These are phyloP conservation scores for Entomortierella chlamydospora DNA, from an alignment of 192 early-diverging fungal species.

Conservation along the genomic window DNA sequence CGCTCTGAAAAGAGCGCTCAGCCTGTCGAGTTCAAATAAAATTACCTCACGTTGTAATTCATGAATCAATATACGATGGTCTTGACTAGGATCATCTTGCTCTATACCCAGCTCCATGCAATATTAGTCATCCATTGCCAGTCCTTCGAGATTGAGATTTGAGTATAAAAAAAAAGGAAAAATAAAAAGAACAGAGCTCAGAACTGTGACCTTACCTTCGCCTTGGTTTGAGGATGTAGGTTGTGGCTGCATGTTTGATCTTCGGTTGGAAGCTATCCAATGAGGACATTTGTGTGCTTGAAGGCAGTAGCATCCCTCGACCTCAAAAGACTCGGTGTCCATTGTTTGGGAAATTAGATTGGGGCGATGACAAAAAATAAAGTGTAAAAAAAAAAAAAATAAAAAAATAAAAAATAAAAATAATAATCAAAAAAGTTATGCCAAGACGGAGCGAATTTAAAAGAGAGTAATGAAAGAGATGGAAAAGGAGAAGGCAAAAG, in stretches of 20 bases:
- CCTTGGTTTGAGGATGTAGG: background rate
- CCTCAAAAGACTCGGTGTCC: background rate
- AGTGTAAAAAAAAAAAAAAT: background rate
- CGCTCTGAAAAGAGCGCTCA: too few relatives aligned
- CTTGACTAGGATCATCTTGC: background rate
- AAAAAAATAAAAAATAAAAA: background rate
- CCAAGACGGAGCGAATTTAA: too few relatives aligned
- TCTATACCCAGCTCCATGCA: too few relatives aligned
- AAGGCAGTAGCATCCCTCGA: slow-evolving; percentile 45
- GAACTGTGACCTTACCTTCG: slow-evolving; percentile 4
- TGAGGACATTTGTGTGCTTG: slow-evolving; percentile 32
- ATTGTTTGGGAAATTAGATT: background rate
- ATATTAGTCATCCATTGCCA: too few relatives aligned
- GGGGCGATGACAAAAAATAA: background rate
- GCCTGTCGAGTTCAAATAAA: background rate
- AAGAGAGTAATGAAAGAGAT: too few relatives aligned
- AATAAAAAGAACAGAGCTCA: background rate
- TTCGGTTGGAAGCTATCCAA: slow-evolving; percentile 19
- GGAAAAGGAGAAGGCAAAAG: too few relatives aligned
- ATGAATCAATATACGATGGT: slow-evolving; percentile 26
- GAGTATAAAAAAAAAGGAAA: background rate
- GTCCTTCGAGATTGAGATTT: too few relatives aligned
- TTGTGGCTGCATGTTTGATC: background rate
- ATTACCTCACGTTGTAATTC: slow-evolving; percentile 51
- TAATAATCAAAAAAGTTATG: background rate